Conservation (phyloP, 177 flowering plant species). For the Vitis hybrid region DNA sequence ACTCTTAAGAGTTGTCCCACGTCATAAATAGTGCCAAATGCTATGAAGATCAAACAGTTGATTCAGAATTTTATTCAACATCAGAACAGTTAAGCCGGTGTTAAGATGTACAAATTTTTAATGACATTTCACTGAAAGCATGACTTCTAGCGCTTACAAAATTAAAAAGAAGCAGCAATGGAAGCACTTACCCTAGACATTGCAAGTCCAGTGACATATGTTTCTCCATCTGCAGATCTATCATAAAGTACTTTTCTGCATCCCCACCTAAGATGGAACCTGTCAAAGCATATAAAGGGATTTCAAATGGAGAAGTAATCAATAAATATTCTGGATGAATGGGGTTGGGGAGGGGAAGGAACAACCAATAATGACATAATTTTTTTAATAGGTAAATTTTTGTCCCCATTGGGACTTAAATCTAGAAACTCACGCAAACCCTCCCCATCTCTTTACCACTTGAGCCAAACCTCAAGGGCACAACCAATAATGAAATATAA, state of each 20-base stretch:
- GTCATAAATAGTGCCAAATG: background rate
- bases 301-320: background rate
- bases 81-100: background rate
- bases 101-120: background rate
- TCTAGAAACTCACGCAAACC: no score
- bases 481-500: background rate
- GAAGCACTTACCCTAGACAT: constrained; percentile 69
- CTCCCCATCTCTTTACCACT: no score
- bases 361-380: background rate
- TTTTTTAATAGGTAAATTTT: no score
- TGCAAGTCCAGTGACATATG: constrained; percentile 74
- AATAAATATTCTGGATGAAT: background rate
- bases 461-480: no score
- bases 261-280: constrained; percentile 99
- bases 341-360: background rate
- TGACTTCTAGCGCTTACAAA: background rate
- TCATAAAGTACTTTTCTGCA: constrained; percentile 88
- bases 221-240: constrained; percentile 65
- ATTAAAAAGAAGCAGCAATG: constrained; percentile 5
- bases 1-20: background rate
- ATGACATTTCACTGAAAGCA: background rate
- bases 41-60: background rate
- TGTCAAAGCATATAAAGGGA: constrained; percentile 26
- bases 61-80: background rate
- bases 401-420: no score